These are phyloP conservation scores for Bocquillonia castaneifolia DNA, from an alignment of 441 rosid species.

Conservation along the genomic window DNA sequence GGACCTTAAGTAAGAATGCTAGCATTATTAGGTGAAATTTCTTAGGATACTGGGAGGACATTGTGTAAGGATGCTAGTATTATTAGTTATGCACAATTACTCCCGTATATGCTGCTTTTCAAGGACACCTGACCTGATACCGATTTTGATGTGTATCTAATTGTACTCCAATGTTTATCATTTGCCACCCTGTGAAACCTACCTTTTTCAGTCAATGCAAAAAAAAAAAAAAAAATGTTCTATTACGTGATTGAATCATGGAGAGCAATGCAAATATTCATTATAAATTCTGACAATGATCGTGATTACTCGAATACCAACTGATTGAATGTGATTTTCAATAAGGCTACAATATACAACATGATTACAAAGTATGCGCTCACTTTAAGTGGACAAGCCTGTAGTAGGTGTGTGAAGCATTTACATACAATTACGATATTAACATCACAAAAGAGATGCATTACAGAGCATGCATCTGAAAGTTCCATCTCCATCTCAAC, in stretches of 20 bases:
- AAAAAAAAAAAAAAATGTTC: background rate
- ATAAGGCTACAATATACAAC: background rate
- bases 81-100: background rate
- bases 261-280: background rate
- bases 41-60: too few species aligned
- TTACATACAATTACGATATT: conserved; percentile 24
- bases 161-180: too few species aligned
- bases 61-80: background rate
- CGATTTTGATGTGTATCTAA: background rate
- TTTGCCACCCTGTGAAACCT: too few species aligned
- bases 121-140: background rate
- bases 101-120: too few species aligned
- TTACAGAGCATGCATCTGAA: conserved; percentile 10
- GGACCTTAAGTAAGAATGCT: background rate
- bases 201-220: too few species aligned
- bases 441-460: conserved; percentile 15
- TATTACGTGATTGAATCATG: background rate
- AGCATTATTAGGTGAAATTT: too few species aligned
- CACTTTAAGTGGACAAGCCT: conserved; percentile 16
- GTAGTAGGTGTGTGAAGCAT: conserved; percentile 19
- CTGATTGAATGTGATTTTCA: background rate
- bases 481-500: conserved; percentile 7
- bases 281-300: background rate
- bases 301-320: background rate
- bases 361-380: conserved; percentile 4